Percentiles rank a stretch among this genome's conserved stretches.
Conservation (phyloP, 2,329 filamentous ascomycete species). For the Colletotrichum abscissum region DNA sequence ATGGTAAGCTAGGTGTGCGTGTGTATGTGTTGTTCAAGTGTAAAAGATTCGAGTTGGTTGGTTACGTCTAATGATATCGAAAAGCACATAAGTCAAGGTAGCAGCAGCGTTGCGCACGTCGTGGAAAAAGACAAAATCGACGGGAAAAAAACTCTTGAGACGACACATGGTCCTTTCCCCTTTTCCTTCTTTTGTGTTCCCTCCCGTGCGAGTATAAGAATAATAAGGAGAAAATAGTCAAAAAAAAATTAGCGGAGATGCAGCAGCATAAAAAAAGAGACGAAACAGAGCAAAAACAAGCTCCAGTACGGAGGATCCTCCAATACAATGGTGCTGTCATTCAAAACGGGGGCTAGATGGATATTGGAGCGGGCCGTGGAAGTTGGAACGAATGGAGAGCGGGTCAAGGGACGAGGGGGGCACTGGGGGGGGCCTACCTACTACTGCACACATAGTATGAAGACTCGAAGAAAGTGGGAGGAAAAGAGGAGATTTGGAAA, state of each 20-base stretch:
- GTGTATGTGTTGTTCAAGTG: slow-evolving; percentile 12
- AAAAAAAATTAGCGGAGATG: slow-evolving; percentile 18
- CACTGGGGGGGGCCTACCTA: not conserved
- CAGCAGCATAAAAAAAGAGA: slow-evolving; percentile 10
- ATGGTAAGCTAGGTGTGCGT: not conserved
- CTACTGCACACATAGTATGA: not conserved
- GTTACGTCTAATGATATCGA: slow-evolving; percentile 20
- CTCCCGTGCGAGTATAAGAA: slow-evolving; percentile 3
- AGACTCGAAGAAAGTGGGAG: not conserved
- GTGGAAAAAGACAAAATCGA: not conserved
- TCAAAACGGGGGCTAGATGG: slow-evolving; percentile 28
- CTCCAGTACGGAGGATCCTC: slow-evolving; percentile 5
- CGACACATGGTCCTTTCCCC: slow-evolving; percentile 6
- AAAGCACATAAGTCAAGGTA: slow-evolving; percentile 13
- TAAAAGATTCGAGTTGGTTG: slow-evolving; percentile 18
- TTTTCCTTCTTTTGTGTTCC: not conserved
- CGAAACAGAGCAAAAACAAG: slow-evolving; percentile 15
- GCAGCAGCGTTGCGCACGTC: slow-evolving; percentile 15
- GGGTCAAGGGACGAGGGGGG: slow-evolving; percentile 15
- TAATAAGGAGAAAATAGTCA: not conserved
- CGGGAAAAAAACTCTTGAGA: slow-evolving; percentile 15
- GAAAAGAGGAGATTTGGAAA: slow-evolving; percentile 22
- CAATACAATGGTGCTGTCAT: slow-evolving; percentile 28
- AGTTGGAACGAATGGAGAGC: slow-evolving; percentile 8
- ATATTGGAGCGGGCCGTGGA: slow-evolving; percentile 25